phyloP scores from a whole-genome alignment of 345 rosid species.

The Barbarea vulgaris region DNA sequence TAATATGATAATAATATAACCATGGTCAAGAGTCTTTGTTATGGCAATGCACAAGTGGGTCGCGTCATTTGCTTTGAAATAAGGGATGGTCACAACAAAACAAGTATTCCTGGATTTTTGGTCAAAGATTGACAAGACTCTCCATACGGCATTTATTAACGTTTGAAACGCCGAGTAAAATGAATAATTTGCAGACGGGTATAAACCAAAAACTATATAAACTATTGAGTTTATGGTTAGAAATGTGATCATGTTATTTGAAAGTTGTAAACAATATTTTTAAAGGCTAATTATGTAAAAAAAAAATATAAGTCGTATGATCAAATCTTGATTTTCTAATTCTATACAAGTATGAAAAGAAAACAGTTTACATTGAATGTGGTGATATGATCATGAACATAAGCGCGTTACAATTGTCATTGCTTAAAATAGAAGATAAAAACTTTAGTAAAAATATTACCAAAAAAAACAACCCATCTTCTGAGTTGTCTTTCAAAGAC shows the following conservation, averaged over 20 bases:
- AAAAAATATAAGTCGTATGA: background rate
- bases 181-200: background rate
- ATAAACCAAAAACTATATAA: too few species aligned
- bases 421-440: conserved; percentile 27
- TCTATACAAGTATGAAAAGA: background rate
- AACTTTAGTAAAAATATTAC: background rate
- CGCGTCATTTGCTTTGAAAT: conserved; percentile 10
- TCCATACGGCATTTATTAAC: background rate
- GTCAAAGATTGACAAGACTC: background rate
- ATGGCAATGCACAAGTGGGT: conserved; percentile 1
- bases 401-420: conserved; percentile 31
- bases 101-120: background rate
- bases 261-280: background rate
- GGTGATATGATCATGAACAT: background rate
- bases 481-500: conserved; percentile 40
- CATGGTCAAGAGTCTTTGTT: background rate
- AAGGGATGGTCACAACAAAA: background rate
- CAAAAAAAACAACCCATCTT: conserved; percentile 21
- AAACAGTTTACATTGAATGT: conserved; percentile 8
- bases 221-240: background rate
- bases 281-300: conserved; percentile 10
- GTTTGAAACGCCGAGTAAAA: background rate
- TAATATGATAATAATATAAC: background rate
- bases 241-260: background rate
- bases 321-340: background rate